These are phyloP conservation scores for Pueraria montana DNA, from an alignment of 306 rosid species.

Conservation along the genomic window DNA sequence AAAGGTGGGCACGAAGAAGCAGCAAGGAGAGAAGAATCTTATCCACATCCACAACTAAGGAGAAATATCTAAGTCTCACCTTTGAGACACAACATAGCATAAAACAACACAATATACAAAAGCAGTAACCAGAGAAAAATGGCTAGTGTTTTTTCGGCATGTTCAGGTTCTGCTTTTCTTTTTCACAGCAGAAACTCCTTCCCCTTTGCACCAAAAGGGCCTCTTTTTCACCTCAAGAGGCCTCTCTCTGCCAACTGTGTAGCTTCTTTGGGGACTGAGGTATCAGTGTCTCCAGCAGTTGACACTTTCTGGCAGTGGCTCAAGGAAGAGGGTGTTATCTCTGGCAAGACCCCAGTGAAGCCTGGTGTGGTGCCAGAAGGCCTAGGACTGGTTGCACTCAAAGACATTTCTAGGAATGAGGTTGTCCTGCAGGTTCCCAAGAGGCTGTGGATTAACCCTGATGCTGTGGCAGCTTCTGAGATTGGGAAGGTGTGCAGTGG, in stretches of 20 bases:
- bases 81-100: constrained; percentile 4
- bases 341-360: constrained; percentile 79
- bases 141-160: constrained; percentile 49
- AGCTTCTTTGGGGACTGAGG: constrained; percentile 61
- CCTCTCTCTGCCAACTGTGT: constrained; percentile 46
- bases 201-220: constrained; percentile 6
- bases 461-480: constrained; percentile 86
- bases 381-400: constrained; percentile 74
- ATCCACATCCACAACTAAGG: constrained; percentile 44
- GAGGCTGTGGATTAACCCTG: constrained; percentile 95
- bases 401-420: constrained; percentile 74
- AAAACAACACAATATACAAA: neutral
- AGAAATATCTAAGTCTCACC: constrained; percentile 38
- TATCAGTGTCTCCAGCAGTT: constrained; percentile 68
- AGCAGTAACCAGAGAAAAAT: constrained; percentile 43
- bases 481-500: constrained; percentile 79
- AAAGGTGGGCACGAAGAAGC: neutral
- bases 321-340: constrained; percentile 78
- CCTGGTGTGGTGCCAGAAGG: constrained; percentile 84
- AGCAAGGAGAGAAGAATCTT: constrained; percentile 32
- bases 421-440: constrained; percentile 94
- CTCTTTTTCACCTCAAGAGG: constrained; percentile 45
- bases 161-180: constrained; percentile 51
- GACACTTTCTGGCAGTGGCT: constrained; percentile 93
- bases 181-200: constrained; percentile 45